Conservation (phyloP, 2,329 filamentous ascomycete species). For the Cladophialophora psammophila region DNA sequence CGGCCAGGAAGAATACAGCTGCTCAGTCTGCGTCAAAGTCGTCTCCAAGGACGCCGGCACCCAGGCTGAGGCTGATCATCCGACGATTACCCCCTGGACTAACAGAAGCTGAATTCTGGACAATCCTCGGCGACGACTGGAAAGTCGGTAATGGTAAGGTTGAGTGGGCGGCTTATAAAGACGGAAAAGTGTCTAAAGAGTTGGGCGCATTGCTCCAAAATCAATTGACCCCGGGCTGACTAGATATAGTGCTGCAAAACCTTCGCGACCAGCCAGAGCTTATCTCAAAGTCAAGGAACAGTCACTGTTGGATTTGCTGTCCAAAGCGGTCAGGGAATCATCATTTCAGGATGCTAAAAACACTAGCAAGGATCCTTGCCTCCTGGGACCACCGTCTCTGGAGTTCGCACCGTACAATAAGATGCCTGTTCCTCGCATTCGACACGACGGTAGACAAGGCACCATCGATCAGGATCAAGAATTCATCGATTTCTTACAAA, state of each 20-base stretch:
- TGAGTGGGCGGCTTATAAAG: slow-evolving; percentile 79
- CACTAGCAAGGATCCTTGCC: slow-evolving; percentile 72
- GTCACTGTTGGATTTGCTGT: slow-evolving; percentile 70
- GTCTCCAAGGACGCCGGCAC: slow-evolving; percentile 54
- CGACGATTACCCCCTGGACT: slow-evolving; percentile 86
- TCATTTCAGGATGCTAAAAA: slow-evolving; percentile 84
- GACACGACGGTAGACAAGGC: slow-evolving; percentile 84
- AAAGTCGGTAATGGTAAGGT: slow-evolving; percentile 79
- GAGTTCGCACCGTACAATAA: slow-evolving; percentile 87
- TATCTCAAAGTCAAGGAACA: slow-evolving; percentile 83
- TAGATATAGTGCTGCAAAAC: slow-evolving; percentile 74
- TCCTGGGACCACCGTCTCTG: slow-evolving; percentile 79
- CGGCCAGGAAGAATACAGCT: slow-evolving; percentile 55
- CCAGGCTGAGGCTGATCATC: slow-evolving; percentile 83
- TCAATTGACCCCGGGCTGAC: slow-evolving; percentile 33
- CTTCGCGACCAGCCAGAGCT: slow-evolving; percentile 78
- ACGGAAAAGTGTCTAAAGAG: slow-evolving; percentile 84
- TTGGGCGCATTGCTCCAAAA: slow-evolving; percentile 54
- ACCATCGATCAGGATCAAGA: slow-evolving; percentile 97
- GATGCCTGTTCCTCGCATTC: slow-evolving; percentile 74
- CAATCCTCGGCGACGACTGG: slow-evolving; percentile 80
- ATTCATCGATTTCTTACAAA: slow-evolving; percentile 91
- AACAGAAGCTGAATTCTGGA: slow-evolving; percentile 77
- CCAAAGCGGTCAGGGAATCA: slow-evolving; percentile 71
- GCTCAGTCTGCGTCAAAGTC: slow-evolving; percentile 53